Base-by-base conservation (phyloP, 2,329 filamentous ascomycete species). In the Leptosphaerulina australis region DNA sequence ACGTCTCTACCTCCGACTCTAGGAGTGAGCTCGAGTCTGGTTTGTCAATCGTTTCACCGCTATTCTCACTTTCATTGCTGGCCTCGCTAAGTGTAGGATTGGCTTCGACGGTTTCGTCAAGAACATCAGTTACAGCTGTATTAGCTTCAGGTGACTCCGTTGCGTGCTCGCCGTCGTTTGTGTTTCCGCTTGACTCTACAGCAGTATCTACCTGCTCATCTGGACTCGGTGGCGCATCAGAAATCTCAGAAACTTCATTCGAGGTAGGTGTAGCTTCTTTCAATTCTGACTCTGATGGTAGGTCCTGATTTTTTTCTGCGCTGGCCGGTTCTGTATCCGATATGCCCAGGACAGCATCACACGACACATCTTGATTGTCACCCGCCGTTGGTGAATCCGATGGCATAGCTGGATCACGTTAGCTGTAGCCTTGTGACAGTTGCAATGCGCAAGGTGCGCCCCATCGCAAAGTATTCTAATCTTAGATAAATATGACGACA, bases 371-470 rank as follows among this genome's bases (percentile, higher is more conserved):
- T 29, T 18, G 26, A 41, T 36, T 24, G 14, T 33, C 26, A 30
- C 14, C 22, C n/a, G 25, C 26, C 17, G 25, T 20, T n/a, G 21
- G 2, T 10, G 15, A 21, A 12, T 37, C 31, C 12, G 43, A 21
- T 20, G 48, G 6, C 37, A 35, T 37, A 33, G 26, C 48, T 51
- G 25, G 3, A 33, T 17, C 21, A 20, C 26, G 36, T 51, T 22
- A 51, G 48, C 48, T 33, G 25, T 30, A 43, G 48, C 48, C 36
- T 46, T 31, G 48, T 37, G 36, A 46, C 21, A n/a, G 7, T 25
- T 6, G 24, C 14, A 10, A 44, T 21, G 48, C 31, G 33, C 48
- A 51, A 36, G 31, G 26, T 37, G 41, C 36, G 36, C 31, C 43
- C 22, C 21, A 15, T 45, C 37, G 36, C 41, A 46, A 46, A 31